Percentiles rank a stretch among this genome's conserved stretches.
Conservation (phyloP, 495 filamentous ascomycete species). For the Hyaloscypha variabilis region DNA sequence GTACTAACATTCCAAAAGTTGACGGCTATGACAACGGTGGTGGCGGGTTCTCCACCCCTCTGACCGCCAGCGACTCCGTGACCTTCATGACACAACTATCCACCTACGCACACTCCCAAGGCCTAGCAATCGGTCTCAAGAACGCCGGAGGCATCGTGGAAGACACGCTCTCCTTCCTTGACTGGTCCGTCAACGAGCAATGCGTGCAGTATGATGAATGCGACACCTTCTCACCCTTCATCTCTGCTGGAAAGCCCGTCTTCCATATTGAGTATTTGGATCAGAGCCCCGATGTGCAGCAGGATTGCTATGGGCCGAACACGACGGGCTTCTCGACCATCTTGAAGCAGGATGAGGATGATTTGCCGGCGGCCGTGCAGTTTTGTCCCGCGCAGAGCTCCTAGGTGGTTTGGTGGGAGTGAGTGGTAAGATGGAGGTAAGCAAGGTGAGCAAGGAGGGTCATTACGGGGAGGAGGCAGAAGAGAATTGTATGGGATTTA, state of each 20-base stretch:
- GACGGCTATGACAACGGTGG: conserved; percentile 64
- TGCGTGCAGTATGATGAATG: conserved; percentile 65
- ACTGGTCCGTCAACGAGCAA: conserved; percentile 74
- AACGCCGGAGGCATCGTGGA: conserved; percentile 63
- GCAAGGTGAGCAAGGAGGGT: too few relatives aligned
- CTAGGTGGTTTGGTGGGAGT: too few relatives aligned
- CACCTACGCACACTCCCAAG: conserved; percentile 40
- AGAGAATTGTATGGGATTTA: not conserved
- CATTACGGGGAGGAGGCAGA: too few relatives aligned
- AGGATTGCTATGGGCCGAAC: not conserved
- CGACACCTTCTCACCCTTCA: conserved; percentile 55
- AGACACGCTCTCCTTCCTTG: conserved; percentile 53
- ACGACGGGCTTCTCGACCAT: conserved; percentile 58
- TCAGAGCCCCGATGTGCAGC: conserved; percentile 36
- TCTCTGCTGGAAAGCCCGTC: conserved; percentile 64
- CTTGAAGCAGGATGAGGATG: conserved; percentile 44
- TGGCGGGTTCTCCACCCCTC: conserved; percentile 49
- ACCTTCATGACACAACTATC: conserved; percentile 63
- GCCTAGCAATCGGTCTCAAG: conserved; percentile 61
- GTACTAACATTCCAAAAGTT: conserved; percentile 33
- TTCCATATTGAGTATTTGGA: conserved; percentile 74
- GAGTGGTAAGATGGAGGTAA: too few relatives aligned
- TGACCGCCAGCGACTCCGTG: conserved; percentile 56
- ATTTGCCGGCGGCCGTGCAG: too few relatives aligned
- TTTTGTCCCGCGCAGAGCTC: too few relatives aligned